Conservation (phyloP, 305 asterid genomes). For the Vinca major region DNA sequence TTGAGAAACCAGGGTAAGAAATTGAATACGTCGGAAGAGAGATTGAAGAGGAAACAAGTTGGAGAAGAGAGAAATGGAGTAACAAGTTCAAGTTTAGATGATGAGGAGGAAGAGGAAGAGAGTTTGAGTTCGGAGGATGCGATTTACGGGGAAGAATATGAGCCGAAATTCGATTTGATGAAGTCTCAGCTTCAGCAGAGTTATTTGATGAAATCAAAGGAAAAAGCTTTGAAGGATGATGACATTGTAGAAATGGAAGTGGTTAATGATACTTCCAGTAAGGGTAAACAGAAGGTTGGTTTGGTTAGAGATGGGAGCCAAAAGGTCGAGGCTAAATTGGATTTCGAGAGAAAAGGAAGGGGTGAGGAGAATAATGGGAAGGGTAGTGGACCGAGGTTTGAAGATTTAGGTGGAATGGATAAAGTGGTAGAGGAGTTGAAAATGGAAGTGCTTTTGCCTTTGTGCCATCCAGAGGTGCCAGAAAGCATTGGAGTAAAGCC, state of each 20-base stretch:
- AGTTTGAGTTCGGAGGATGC: slow-evolving; percentile 46
- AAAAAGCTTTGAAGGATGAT: slow-evolving; percentile 17
- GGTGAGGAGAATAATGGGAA: slow-evolving; percentile 15
- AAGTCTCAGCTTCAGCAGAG: slow-evolving; percentile 54
- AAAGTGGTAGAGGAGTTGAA: slow-evolving; percentile 52
- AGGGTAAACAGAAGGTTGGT: slow-evolving; percentile 31
- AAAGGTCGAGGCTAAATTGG: background rate
- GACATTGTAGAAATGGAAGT: slow-evolving; percentile 44
- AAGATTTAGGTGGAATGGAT: slow-evolving; percentile 81
- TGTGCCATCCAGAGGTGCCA: slow-evolving; percentile 51
- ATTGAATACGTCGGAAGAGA: slow-evolving; percentile 17
- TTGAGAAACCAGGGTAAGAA: slow-evolving; percentile 1
- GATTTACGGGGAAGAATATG: slow-evolving; percentile 43
- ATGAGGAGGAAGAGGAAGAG: slow-evolving; percentile 28
- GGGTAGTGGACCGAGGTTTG: slow-evolving; percentile 44
- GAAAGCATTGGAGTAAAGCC: slow-evolving; percentile 61
- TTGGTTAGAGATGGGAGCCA: slow-evolving; percentile 19
- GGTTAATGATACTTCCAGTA: slow-evolving; percentile 18
- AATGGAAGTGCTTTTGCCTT: slow-evolving; percentile 63
- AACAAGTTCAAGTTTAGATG: slow-evolving; percentile 19
- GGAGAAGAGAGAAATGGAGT: slow-evolving; percentile 29
- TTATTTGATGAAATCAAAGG: slow-evolving; percentile 32
- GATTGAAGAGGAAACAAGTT: slow-evolving; percentile 7
- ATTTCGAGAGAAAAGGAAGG: slow-evolving; percentile 20
- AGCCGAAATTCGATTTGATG: slow-evolving; percentile 63